Evolutionary conservation across 2,329 filamentous ascomycete genomes (phyloP).

Genomic region (Pseudocercospora fuligena): DNA sequence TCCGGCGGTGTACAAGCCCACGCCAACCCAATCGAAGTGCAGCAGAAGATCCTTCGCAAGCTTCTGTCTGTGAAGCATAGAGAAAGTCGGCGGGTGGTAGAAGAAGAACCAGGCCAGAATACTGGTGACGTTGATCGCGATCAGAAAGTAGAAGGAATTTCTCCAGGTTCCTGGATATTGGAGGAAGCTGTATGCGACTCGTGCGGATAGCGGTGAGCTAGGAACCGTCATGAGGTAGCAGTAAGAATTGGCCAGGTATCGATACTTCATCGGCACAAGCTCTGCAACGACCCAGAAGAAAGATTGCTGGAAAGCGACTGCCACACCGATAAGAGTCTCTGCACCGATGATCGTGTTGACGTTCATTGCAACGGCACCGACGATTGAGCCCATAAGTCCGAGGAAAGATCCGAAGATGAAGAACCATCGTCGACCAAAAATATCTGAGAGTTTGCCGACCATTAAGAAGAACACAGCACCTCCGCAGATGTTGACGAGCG

Average conservation of each 20-base stretch:
- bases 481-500: slow-evolving; percentile 43
- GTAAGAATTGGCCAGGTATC: slow-evolving; percentile 33
- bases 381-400: slow-evolving; percentile 42
- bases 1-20: slow-evolving; percentile 27
- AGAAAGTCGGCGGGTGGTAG: slow-evolving; percentile 40
- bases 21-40: slow-evolving; percentile 34
- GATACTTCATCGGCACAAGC: slow-evolving; percentile 41
- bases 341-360: slow-evolving; percentile 34
- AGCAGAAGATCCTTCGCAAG: slow-evolving; percentile 30
- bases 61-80: slow-evolving; percentile 33
- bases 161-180: slow-evolving; percentile 29
- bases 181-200: slow-evolving; percentile 29
- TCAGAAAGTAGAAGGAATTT: slow-evolving; percentile 33
- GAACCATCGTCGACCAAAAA: slow-evolving; percentile 43
- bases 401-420: slow-evolving; percentile 43
- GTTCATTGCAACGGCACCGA: slow-evolving; percentile 36
- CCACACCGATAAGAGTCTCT: slow-evolving; percentile 43
- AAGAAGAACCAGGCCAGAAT: slow-evolving; percentile 39
- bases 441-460: slow-evolving; percentile 44
- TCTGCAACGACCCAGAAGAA: slow-evolving; percentile 46
- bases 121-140: slow-evolving; percentile 40
- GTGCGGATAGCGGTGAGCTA: slow-evolving; percentile 27
- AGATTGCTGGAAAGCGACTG: slow-evolving; percentile 45
- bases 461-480: slow-evolving; percentile 45
- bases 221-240: slow-evolving; percentile 33